Evolutionary conservation across 2,329 filamentous ascomycete genomes (phyloP).

Genomic region (Apiospora arundinis): DNA sequence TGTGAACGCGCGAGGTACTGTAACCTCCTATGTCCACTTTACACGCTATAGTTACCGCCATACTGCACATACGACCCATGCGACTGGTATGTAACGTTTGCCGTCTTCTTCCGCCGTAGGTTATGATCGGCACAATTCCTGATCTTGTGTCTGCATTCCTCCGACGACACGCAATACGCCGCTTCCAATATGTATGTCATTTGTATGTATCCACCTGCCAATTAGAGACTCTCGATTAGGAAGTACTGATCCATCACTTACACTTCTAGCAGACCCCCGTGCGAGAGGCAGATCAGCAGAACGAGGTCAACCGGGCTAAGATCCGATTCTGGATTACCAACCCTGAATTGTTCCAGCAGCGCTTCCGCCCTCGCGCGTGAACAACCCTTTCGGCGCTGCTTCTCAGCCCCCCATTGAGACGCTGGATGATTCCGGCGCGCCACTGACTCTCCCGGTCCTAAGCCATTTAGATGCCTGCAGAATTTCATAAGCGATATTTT

Average conservation of each 20-base stretch:
- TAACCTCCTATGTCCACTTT: constrained; percentile 4
- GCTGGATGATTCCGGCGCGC: not conserved
- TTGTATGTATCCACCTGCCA: too few relatives aligned
- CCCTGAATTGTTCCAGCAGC: not conserved
- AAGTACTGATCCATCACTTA: too few relatives aligned
- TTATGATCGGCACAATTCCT: not conserved
- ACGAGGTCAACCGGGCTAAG: not conserved
- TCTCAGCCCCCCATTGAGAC: not conserved
- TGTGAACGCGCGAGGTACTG: constrained; percentile 1
- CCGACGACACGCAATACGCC: not conserved
- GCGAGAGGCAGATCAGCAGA: too few relatives aligned
- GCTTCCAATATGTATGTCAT: not conserved
- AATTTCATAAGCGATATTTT: too few relatives aligned
- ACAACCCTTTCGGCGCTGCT: not conserved
- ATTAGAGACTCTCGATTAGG: too few relatives aligned
- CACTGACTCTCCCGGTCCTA: too few relatives aligned
- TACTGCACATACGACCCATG: too few relatives aligned
- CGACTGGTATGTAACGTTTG: not conserved
- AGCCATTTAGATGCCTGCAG: too few relatives aligned
- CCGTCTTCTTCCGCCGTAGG: constrained; percentile 2
- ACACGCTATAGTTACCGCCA: not conserved
- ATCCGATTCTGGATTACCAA: not conserved
- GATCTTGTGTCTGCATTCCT: not conserved
- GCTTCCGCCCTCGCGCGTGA: not conserved
- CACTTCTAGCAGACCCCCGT: too few relatives aligned